phyloP scores from a whole-genome alignment of 306 rosid genomes.

The Abrus pulchellus region DNA sequence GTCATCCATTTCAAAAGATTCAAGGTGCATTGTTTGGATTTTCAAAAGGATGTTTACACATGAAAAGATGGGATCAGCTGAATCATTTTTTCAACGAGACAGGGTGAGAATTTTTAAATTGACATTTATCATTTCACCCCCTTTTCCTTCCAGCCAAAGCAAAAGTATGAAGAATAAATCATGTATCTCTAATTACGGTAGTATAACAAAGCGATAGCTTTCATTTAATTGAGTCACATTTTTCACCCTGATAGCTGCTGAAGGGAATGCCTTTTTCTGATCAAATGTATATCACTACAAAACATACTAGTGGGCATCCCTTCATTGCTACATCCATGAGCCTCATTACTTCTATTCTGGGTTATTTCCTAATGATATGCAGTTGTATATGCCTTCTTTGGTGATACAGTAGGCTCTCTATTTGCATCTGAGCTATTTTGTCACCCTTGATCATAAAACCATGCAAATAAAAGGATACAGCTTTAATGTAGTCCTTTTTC shows the following conservation, averaged over 20 bases:
- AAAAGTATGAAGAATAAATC: constrained; percentile 12
- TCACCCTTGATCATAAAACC: constrained; percentile 1
- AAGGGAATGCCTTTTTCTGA: constrained; percentile 24
- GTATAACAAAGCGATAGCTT: constrained; percentile 27
- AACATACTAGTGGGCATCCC: background rate
- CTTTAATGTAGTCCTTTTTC: background rate
- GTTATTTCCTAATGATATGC: constrained; percentile 14
- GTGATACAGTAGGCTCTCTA: constrained; percentile 21
- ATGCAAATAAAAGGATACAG: constrained; percentile 22
- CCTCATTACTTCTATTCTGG: background rate
- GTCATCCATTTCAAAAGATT: constrained; percentile 83
- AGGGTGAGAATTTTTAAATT: constrained; percentile 69
- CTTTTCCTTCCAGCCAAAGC: constrained; percentile 29
- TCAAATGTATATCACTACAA: background rate
- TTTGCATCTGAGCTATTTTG: constrained; percentile 20
- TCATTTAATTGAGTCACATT: constrained; percentile 21
- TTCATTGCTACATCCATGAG: background rate
- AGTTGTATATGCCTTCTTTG: constrained; percentile 6
- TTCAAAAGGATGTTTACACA: constrained; percentile 91
- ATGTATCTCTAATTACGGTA: constrained; percentile 20
- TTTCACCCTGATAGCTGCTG: constrained; percentile 22
- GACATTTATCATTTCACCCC: constrained; percentile 34
- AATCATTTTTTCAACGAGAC: constrained; percentile 84
- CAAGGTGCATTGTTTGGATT: constrained; percentile 80
- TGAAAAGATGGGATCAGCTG: constrained; percentile 97